Evolutionary conservation across 2,329 filamentous ascomycete genomes (phyloP).

Genomic region (Cytospora mali): DNA sequence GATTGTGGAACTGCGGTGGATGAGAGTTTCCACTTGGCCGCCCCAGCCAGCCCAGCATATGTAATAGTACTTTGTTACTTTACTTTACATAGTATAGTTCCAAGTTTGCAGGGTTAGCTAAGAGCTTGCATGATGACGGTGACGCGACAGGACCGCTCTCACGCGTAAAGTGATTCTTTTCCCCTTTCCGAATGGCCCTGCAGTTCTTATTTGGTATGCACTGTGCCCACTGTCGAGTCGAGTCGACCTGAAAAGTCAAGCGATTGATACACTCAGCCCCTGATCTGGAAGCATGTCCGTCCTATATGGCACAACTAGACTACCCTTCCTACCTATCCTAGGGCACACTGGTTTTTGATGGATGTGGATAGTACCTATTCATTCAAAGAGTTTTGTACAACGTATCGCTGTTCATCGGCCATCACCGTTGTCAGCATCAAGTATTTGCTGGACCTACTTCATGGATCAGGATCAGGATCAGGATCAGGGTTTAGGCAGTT

Average conservation of each 20-base stretch:
- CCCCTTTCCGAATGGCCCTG: neutral
- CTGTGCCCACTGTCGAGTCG: neutral
- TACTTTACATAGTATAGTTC: no score
- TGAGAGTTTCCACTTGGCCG: no score
- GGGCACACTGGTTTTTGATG: neutral
- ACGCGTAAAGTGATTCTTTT: neutral
- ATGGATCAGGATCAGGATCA: no score
- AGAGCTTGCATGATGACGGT: slow-evolving; percentile 3
- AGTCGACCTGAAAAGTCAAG: neutral
- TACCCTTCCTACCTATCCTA: no score
- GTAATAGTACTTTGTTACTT: no score
- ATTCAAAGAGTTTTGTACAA: no score
- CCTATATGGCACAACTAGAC: no score
- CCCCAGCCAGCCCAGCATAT: neutral
- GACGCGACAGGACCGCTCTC: neutral
- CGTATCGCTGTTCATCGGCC: no score
- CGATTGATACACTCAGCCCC: slow-evolving; percentile 1
- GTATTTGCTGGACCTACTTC: no score
- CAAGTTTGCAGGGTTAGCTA: neutral
- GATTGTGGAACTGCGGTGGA: neutral
- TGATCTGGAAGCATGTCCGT: neutral
- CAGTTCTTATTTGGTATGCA: neutral
- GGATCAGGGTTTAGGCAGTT: no score
- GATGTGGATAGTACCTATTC: no score
- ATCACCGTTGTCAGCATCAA: neutral